These are phyloP conservation scores for Blastocystis sp. DNA, from an alignment of 352 stramenopile species.

Conservation along the genomic window DNA sequence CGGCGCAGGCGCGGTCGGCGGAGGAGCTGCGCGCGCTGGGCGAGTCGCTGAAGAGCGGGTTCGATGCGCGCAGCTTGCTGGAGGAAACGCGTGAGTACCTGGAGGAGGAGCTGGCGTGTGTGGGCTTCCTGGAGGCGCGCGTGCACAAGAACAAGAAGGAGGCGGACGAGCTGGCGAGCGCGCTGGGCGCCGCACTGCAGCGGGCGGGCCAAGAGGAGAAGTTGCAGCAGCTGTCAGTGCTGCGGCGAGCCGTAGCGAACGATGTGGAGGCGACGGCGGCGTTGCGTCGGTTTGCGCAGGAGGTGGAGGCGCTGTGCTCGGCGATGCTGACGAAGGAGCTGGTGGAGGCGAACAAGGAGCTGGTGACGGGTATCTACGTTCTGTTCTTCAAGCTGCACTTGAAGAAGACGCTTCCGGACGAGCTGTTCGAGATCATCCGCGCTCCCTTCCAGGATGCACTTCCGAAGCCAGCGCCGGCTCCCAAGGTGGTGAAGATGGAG, in stretches of 20 bases:
- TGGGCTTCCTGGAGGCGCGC: slow-evolving; percentile 21
- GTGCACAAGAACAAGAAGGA: background rate
- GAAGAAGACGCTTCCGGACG: background rate
- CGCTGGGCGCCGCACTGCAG: slow-evolving; percentile 6
- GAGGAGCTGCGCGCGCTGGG: background rate
- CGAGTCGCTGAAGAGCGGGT: background rate
- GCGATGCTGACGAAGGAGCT: background rate
- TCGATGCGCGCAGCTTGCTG: background rate
- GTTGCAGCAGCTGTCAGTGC: background rate
- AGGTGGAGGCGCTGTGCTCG: slow-evolving; percentile 5
- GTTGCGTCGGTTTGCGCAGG: slow-evolving; percentile 26
- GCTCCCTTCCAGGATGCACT: slow-evolving; percentile 9
- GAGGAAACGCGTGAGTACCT: background rate
- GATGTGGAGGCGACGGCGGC: slow-evolving; percentile 20
- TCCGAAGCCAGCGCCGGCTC: slow-evolving; percentile 1
- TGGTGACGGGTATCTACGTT: slow-evolving; percentile 16
- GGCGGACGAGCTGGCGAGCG: background rate
- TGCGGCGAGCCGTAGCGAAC: slow-evolving; percentile 33
- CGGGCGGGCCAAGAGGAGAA: background rate
- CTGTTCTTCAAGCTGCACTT: slow-evolving; percentile 30
- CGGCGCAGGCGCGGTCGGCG: background rate
- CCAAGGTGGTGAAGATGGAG: background rate
- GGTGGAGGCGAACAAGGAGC: slow-evolving; percentile 18
- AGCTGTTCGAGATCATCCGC: slow-evolving; percentile 3
- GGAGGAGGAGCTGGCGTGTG: slow-evolving; percentile 39